Percentiles rank a stretch among this genome's conserved stretches.
phyloP scores from a whole-genome alignment of 345 rosid genomes.

The Leavenworthia alabamica region DNA sequence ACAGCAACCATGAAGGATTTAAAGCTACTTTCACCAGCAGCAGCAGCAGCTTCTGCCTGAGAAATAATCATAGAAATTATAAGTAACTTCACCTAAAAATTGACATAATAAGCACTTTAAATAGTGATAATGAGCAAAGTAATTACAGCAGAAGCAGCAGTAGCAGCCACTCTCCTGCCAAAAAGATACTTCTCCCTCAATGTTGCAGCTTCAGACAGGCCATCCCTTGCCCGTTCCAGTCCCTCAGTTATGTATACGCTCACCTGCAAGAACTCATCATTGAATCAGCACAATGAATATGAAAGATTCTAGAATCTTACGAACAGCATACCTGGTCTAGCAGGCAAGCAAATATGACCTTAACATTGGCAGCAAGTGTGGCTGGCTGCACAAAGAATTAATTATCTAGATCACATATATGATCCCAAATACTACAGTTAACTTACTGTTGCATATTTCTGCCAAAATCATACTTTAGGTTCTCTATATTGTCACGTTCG shows the following conservation, averaged over 20 bases:
- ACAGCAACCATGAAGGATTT: conserved; percentile 98
- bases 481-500: too few relatives aligned
- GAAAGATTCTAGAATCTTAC: conserved; percentile 15
- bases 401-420: conserved; percentile 8
- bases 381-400: conserved; percentile 53
- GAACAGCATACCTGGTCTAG: conserved; percentile 71
- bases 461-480: too few relatives aligned
- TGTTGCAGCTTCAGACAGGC: conserved; percentile 89
- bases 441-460: neutral
- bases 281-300: conserved; percentile 22
- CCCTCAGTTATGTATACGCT: conserved; percentile 87
- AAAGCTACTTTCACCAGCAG: too few relatives aligned
- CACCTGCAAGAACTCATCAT: conserved; percentile 48
- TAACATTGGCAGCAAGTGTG: conserved; percentile 75
- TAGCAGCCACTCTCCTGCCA: conserved; percentile 98
- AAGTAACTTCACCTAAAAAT: conserved; percentile 2
- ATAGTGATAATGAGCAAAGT: conserved; percentile 3
- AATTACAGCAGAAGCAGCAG: conserved; percentile 89
- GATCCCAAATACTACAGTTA: neutral
- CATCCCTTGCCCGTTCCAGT: conserved; percentile 91
- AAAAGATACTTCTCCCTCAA: conserved; percentile 90
- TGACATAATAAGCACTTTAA: conserved; percentile 3
- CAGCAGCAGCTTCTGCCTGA: too few relatives aligned
- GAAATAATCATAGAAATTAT: conserved; percentile 25
- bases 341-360: conserved; percentile 81